A percentile compares a stretch with the other conserved stretches of the same genome.
Conservation (phyloP, 2,329 filamentous ascomycete genomes). For the Calonectria fujianensis region DNA sequence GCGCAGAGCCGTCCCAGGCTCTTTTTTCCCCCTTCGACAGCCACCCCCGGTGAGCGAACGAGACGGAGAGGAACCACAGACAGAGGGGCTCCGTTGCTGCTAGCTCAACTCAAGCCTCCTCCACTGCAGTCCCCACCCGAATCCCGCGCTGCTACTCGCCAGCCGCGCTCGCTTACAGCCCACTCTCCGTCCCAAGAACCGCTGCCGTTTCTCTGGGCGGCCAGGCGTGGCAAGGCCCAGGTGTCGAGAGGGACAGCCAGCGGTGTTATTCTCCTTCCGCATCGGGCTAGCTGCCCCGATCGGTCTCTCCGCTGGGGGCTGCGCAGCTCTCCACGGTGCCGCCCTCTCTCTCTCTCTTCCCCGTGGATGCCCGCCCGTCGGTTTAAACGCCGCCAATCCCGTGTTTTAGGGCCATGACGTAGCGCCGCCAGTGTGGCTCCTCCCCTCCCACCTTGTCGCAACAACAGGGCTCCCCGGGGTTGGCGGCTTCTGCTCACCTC, state of each 20-base stretch:
- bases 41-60: no score
- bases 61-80: no score
- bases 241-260: not conserved
- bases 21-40: not conserved
- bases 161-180: not conserved
- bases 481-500: not conserved
- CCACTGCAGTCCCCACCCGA: not conserved
- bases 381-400: slow-evolving; percentile 23
- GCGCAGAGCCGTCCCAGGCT: not conserved
- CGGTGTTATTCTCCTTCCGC: slow-evolving; percentile 46
- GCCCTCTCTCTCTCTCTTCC: not conserved
- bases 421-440: not conserved
- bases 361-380: not conserved
- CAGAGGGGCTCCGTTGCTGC: no score
- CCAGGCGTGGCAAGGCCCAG: no score
- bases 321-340: slow-evolving; percentile 30
- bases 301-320: slow-evolving; percentile 46
- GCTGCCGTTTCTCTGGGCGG: slow-evolving; percentile 14
- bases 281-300: slow-evolving; percentile 50
- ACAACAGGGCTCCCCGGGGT: not conserved
- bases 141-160: slow-evolving; percentile 9
- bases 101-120: not conserved
- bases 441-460: not conserved
- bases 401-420: slow-evolving; percentile 35
- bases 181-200: not conserved